Conservation (phyloP, 2,329 filamentous ascomycete genomes). For the Nakataea oryzae region DNA sequence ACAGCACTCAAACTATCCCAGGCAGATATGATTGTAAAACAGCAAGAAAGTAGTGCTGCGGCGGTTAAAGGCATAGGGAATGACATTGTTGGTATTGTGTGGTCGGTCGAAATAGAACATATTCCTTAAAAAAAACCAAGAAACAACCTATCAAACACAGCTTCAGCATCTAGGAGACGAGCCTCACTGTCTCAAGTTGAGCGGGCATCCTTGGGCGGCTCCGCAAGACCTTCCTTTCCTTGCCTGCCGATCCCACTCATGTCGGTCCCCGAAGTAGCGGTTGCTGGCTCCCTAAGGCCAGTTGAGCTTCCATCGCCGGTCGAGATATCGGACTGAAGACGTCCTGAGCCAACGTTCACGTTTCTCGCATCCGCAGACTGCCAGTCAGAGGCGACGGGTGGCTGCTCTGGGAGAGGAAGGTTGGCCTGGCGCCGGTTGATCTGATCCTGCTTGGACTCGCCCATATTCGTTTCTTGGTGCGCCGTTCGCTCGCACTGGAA, state of each 20-base stretch:
- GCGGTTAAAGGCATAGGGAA: no score
- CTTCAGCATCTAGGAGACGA: background rate
- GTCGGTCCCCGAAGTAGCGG: slow-evolving; percentile 40
- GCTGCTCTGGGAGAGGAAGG: slow-evolving; percentile 70
- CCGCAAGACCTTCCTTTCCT: slow-evolving; percentile 36
- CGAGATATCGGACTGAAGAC: slow-evolving; percentile 38
- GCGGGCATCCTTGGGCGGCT: background rate
- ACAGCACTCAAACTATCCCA: no score
- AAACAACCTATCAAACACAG: background rate
- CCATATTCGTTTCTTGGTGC: slow-evolving; percentile 18
- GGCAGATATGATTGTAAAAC: no score
- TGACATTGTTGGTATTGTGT: background rate
- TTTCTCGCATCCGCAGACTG: slow-evolving; percentile 59
- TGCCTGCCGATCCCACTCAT: slow-evolving; percentile 54
- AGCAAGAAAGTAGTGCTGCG: no score
- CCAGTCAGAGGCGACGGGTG: slow-evolving; percentile 67
- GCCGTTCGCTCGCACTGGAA: background rate
- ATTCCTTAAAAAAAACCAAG: no score
- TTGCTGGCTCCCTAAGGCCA: slow-evolving; percentile 49
- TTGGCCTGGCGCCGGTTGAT: slow-evolving; percentile 61
- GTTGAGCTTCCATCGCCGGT: slow-evolving; percentile 34
- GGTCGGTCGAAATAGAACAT: background rate
- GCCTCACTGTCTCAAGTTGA: background rate
- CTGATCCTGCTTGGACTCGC: slow-evolving; percentile 48
- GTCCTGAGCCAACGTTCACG: slow-evolving; percentile 60